Conservation (phyloP, 176 grass and related monocot species). For the Bonia amplexicaulis region DNA sequence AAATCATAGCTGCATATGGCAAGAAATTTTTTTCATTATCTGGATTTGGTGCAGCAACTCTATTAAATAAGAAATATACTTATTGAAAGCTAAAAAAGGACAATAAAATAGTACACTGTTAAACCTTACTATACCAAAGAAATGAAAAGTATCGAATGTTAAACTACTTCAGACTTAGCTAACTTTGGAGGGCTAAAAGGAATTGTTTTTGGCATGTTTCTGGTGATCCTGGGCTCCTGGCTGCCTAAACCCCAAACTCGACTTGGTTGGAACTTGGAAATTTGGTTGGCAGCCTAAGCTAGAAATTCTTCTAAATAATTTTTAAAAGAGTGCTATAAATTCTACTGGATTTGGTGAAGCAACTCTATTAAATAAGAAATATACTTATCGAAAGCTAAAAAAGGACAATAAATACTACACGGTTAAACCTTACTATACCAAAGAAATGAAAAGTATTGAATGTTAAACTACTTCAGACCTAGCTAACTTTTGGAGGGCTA, state of each 20-base stretch:
- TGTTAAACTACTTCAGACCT: neutral
- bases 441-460: neutral
- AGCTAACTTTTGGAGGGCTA: neutral
- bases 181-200: neutral
- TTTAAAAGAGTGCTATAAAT: neutral
- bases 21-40: conserved; percentile 17
- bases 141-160: neutral
- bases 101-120: neutral
- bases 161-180: neutral
- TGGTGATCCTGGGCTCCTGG: neutral
- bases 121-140: neutral
- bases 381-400: neutral
- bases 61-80: conserved; percentile 6
- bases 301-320: neutral
- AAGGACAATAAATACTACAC: neutral
- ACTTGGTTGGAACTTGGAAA: neutral
- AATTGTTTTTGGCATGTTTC: neutral
- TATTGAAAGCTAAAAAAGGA: neutral
- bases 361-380: neutral
- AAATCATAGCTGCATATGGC: conserved; percentile 74
- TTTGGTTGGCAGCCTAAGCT: neutral
- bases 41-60: neutral
- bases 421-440: neutral
- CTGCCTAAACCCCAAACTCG: neutral
- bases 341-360: neutral